These are phyloP conservation scores for Ceratocystis eucalypticola DNA, from an alignment of 2,329 filamentous ascomycete species.

Conservation along the genomic window DNA sequence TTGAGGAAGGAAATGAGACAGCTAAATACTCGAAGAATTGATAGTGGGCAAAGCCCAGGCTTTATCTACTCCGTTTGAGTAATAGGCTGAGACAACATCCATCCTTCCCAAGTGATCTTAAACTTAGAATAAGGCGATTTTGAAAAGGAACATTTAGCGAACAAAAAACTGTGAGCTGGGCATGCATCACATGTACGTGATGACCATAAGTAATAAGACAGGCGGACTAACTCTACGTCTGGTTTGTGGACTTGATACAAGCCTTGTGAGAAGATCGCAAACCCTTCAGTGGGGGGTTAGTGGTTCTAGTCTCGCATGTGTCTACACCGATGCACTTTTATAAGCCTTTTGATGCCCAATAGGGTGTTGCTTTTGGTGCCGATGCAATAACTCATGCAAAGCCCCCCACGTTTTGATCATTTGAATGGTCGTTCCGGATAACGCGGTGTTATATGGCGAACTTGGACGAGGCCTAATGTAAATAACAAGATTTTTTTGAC, in stretches of 20 bases:
- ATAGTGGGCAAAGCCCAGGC: neutral
- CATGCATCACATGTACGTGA: conserved; percentile 14
- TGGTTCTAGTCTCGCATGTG: neutral
- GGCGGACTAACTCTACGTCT: neutral
- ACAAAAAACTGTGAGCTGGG: conserved; percentile 12
- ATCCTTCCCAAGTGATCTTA: neutral
- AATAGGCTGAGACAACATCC: neutral
- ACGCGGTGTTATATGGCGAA: neutral
- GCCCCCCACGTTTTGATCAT: conserved; percentile 10
- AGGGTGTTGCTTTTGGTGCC: conserved; percentile 12
- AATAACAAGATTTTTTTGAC: neutral
- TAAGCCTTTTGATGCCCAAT: conserved; percentile 11
- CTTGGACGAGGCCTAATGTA: neutral
- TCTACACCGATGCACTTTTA: neutral
- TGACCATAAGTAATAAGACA: conserved; percentile 15
- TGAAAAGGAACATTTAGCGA: neutral
- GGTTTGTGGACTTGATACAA: neutral
- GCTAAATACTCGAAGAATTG: neutral
- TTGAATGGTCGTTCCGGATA: conserved; percentile 2
- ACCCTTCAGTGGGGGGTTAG: neutral
- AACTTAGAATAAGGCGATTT: neutral
- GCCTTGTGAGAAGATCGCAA: neutral
- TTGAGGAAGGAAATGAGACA: neutral
- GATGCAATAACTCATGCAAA: conserved; percentile 15
- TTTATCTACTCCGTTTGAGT: neutral